Base-by-base conservation (phyloP, 805 yeast genomes). In the Kuraishia cidri region DNA sequence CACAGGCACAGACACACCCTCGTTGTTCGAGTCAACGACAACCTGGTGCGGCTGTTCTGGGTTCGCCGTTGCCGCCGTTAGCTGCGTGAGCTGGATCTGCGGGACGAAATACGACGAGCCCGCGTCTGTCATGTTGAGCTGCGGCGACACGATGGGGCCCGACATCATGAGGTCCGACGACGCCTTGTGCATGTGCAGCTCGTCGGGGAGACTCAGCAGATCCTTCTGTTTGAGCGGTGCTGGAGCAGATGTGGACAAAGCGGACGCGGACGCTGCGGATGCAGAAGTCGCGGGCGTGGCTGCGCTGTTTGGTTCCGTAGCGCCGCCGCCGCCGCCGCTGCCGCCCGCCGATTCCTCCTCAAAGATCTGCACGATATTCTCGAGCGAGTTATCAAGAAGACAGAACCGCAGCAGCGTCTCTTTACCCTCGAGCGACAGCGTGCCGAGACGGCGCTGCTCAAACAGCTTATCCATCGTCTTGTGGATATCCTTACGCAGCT, bases 41-140 rank as follows among this genome's bases (percentile, higher is more conserved):
- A 81, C 84, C 46, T 72, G 72, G 56, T 80, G 90, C 4, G 88
- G 88, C 33, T 62, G 61, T 31, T 63, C 60, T 11, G 34, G 56
- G 9, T 52, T 56, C 20, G 37, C 23, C 12, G 21, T 20, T 14
- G 16, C 17, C 9, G n/a, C 26, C 4, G 21, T 25, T 7, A 12
- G 16, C 14, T 21, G 22, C 16, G 20, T 9, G n/a, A 2, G n/a
- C 16, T 17, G 34, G 18, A n/a, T 19, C 29, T 23, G 30, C 24
- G 35, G 33, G 18, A 21, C 24, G 13, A 29, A 29, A 36, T 51
- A 49, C 13, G 50, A 43, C 18, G 26, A 31, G 48, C 43, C 11
- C n/a, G n/a, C n/a, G 38, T 37, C 24, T 4, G 37, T 29, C 6
- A 36, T 29, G 2, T 47, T 38, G 31, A 57, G 58, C 22, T 56